Evolutionary conservation across 2,329 filamentous ascomycete genomes (phyloP).

Genomic region (Claviceps africana): DNA sequence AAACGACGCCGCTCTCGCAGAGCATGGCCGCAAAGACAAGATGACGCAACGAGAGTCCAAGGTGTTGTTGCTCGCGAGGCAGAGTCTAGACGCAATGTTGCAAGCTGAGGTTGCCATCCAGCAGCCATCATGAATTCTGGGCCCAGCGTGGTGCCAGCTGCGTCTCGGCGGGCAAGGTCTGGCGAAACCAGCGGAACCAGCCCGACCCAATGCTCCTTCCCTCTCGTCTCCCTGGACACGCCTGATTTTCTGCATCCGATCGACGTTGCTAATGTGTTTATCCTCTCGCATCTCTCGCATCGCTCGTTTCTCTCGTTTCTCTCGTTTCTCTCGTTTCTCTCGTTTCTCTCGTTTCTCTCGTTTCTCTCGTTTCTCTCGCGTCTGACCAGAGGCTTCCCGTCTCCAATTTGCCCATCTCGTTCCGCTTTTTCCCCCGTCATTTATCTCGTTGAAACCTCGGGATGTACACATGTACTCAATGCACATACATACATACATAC

Average conservation of each 20-base stretch:
- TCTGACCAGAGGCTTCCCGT: not conserved
- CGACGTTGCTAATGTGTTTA: not conserved
- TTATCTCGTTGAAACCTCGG: not conserved
- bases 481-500: too few species aligned
- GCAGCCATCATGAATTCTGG: not conserved
- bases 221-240: not conserved
- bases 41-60: not conserved
- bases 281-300: not conserved
- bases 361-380: not conserved
- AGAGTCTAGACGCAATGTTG: not conserved
- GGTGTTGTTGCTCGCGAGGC: too few species aligned
- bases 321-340: not conserved
- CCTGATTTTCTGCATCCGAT: not conserved
- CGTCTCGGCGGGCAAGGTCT: not conserved
- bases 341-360: too few species aligned
- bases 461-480: too few species aligned
- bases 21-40: not conserved
- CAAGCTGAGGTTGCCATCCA: not conserved
- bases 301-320: too few species aligned
- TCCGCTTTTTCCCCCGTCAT: not conserved
- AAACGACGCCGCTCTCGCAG: not conserved
- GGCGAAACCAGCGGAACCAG: too few species aligned
- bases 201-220: not conserved
- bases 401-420: not conserved
- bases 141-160: not conserved